Evolutionary conservation across 129 eudicot species (phyloP), one percentile per base, ranked within the genome.

Genomic region (Chrysanthemum lavandulifolium): DNA sequence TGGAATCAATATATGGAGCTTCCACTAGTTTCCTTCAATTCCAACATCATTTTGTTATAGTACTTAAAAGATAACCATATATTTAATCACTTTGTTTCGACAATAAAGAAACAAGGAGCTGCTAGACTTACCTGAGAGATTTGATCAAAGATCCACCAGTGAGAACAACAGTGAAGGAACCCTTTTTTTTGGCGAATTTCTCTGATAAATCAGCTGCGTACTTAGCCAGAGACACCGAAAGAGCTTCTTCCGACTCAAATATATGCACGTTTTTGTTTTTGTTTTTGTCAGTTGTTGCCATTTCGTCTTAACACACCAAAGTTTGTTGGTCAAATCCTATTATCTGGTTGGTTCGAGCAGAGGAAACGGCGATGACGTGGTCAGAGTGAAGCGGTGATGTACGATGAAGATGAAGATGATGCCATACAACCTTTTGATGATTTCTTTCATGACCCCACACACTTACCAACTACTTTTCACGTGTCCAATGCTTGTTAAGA

Each of bases 101-200:
- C 10, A 7, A 40, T 40, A 40, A 6, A 40, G 10, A 7, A 40
- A 40, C 47, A 40, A 40, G 47, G 47, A 18, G 4, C 18, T 6
- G 21, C 61, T 56, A 6, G 18, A 9, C 0, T 52, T 61, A 87
- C 96, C 94, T 79, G 75, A 90, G 94, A 13, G 91, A 87, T 56
- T 90, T 85, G 73, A 90, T 84, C 45, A 90, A 82, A 21, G 89
- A 87, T 43, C 94, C 94, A 6, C 96, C 94, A 13, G 96, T 87
- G 2, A 90, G 53, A 68, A 81, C 94, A 54, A 85, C 86, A 12
- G 91, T 85, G 55, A 90, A 90, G 13, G 94, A 80, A 14, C 73
- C 84, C 73, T 86, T 83, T 61, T 83, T 71, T 70, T 82, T 84
- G 40, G 64, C 21, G 29, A 81, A 61, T 19, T 72, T 77, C 11